Evolutionary conservation across 2,329 filamentous ascomycete species (phyloP).

Genomic region (Ilyonectria sp.): DNA sequence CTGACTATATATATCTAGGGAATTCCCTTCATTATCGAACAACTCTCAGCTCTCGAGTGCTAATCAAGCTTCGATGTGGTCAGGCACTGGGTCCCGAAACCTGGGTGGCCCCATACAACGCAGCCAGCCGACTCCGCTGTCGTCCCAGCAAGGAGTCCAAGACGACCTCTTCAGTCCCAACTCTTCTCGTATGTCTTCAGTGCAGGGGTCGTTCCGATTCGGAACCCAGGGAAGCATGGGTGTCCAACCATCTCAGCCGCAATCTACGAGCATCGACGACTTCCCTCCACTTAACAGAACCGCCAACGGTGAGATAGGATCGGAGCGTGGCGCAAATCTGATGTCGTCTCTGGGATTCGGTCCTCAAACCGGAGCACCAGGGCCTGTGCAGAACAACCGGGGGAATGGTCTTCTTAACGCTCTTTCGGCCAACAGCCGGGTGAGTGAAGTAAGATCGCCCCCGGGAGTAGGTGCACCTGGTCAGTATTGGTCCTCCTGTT

Average conservation of each 20-base stretch:
- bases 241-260: conserved; percentile 62
- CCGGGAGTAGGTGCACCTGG: conserved; percentile 58
- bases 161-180: conserved; percentile 62
- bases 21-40: conserved; percentile 77
- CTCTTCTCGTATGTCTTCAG: conserved; percentile 56
- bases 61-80: conserved; percentile 69
- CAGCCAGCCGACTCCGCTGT: conserved; percentile 65
- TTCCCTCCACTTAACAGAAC: conserved; percentile 74
- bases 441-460: conserved; percentile 65
- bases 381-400: conserved; percentile 58
- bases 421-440: conserved; percentile 71
- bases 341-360: conserved; percentile 71
- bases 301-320: conserved; percentile 70
- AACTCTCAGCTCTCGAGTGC: conserved; percentile 68
- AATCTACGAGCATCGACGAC: conserved; percentile 68
- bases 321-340: conserved; percentile 67
- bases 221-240: conserved; percentile 61
- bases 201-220: conserved; percentile 69
- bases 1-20: conserved; percentile 60
- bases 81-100: conserved; percentile 64
- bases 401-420: conserved; percentile 76
- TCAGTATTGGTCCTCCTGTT: conserved; percentile 38
- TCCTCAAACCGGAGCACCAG: conserved; percentile 58
- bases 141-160: conserved; percentile 66
- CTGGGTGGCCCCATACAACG: conserved; percentile 66